phyloP scores from a whole-genome alignment of 1,139 yeast species.

The Geotrichum restrictum region DNA sequence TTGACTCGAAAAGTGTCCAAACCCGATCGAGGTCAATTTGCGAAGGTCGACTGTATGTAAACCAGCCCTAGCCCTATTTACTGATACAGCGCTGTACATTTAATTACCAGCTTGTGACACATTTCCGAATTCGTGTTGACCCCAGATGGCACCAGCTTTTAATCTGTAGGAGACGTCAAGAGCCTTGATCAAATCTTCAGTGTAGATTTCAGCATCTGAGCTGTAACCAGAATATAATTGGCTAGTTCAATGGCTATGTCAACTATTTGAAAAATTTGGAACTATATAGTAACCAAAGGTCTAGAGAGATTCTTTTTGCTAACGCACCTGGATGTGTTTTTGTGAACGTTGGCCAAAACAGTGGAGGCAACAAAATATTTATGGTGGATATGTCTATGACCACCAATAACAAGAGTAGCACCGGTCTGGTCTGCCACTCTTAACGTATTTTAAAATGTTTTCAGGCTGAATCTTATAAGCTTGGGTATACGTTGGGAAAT shows the following conservation, averaged over 20 bases:
- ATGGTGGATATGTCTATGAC: slow-evolving; percentile 45
- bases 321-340: slow-evolving; percentile 60
- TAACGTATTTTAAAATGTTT: slow-evolving; percentile 58
- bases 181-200: slow-evolving; percentile 57
- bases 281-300: slow-evolving; percentile 83
- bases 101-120: too few relatives aligned
- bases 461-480: slow-evolving; percentile 63
- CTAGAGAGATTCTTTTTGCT: slow-evolving; percentile 83
- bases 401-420: slow-evolving; percentile 58
- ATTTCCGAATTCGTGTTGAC: too few relatives aligned
- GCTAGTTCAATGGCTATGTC: slow-evolving; percentile 72
- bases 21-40: too few relatives aligned
- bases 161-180: slow-evolving; percentile 60
- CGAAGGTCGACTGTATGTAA: too few relatives aligned
- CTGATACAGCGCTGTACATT: too few relatives aligned
- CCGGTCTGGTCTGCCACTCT: slow-evolving; percentile 65
- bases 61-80: too few relatives aligned
- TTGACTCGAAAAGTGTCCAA: too few relatives aligned
- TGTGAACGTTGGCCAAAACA: slow-evolving; percentile 64
- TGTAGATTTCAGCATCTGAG: slow-evolving; percentile 79
- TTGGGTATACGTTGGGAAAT: slow-evolving; percentile 69
- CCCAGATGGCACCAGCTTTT: slow-evolving; percentile 82
- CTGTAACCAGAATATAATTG: slow-evolving; percentile 74
- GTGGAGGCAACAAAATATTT: slow-evolving; percentile 81
- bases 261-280: slow-evolving; percentile 61